A percentile compares a stretch with the other conserved stretches of the same genome.
Conservation (phyloP, 305 asterid species). For the Petunia hybrid region DNA sequence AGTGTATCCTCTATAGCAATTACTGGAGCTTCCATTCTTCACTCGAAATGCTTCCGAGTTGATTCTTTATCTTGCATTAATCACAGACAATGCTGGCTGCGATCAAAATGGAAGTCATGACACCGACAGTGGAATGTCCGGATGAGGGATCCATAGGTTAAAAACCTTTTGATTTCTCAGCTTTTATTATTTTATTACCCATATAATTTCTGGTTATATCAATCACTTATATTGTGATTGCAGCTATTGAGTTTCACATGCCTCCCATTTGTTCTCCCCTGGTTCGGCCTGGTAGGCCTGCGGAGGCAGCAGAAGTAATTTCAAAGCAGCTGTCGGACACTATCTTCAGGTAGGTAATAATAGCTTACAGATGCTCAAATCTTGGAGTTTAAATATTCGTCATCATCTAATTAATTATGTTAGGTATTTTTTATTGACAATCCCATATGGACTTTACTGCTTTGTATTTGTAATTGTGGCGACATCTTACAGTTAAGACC, state of each 20-base stretch:
- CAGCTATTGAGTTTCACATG: slow-evolving; percentile 96
- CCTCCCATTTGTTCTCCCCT: slow-evolving; percentile 97
- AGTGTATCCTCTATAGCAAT: slow-evolving; percentile 41
- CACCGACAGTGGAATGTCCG: slow-evolving; percentile 76
- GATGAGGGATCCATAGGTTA: slow-evolving; percentile 92
- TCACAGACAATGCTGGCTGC: slow-evolving; percentile 87
- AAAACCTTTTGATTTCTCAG: slow-evolving; percentile 21
- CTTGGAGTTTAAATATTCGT: neutral
- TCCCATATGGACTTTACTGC: neutral
- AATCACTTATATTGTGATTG: slow-evolving; percentile 30
- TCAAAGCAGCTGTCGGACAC: slow-evolving; percentile 86
- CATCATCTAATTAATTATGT: slow-evolving; percentile 13
- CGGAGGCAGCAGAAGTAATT: slow-evolving; percentile 86
- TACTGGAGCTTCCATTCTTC: neutral
- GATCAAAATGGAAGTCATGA: slow-evolving; percentile 92
- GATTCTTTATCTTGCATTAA: slow-evolving; percentile 32
- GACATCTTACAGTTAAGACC: neutral
- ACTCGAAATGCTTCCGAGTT: neutral
- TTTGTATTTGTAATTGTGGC: neutral
- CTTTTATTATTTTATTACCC: neutral
- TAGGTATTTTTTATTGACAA: neutral
- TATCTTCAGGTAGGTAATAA: slow-evolving; percentile 68
- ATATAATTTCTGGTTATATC: slow-evolving; percentile 22
- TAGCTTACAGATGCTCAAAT: slow-evolving; percentile 14
- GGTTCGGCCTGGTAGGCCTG: slow-evolving; percentile 97